A percentile compares a stretch with the other conserved stretches of the same genome.
Conservation (phyloP, 345 rosid species). For the Bruguiera parviflora region DNA sequence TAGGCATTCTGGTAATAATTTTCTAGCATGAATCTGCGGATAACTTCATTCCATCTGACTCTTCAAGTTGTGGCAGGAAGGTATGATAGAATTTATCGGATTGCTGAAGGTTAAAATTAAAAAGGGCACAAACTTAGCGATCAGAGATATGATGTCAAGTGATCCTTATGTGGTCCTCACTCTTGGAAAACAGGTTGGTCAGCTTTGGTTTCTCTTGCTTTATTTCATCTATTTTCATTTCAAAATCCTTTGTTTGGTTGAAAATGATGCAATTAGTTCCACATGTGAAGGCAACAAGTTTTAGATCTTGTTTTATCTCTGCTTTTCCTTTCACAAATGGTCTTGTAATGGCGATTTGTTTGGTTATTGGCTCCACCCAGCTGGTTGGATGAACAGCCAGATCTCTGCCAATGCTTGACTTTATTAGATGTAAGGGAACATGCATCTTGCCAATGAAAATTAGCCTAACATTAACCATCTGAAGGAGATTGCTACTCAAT, state of each 20-base stretch:
- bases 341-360: neutral
- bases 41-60: conserved; percentile 12
- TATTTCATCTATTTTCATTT: neutral
- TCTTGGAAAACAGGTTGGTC: conserved; percentile 80
- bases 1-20: neutral
- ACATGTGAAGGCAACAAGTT: neutral
- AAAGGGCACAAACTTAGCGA: conserved; percentile 71
- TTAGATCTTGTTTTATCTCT: neutral
- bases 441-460: neutral
- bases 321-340: neutral
- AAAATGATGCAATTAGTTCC: conserved; percentile 5
- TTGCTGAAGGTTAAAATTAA: conserved; percentile 65
- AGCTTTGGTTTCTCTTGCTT: neutral
- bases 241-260: neutral
- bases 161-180: conserved; percentile 84
- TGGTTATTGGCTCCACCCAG: neutral
- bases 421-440: neutral
- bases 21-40: conserved; percentile 6
- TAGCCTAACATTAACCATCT: neutral
- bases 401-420: neutral
- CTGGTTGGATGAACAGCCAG: neutral
- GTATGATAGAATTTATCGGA: conserved; percentile 87
- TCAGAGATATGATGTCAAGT: conserved; percentile 93
- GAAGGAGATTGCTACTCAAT: neutral
- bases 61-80: conserved; percentile 52